Percentiles rank a stretch among this genome's conserved stretches.
These are phyloP conservation scores for Candida maris DNA, from an alignment of 805 yeast genomes.

Conservation along the genomic window DNA sequence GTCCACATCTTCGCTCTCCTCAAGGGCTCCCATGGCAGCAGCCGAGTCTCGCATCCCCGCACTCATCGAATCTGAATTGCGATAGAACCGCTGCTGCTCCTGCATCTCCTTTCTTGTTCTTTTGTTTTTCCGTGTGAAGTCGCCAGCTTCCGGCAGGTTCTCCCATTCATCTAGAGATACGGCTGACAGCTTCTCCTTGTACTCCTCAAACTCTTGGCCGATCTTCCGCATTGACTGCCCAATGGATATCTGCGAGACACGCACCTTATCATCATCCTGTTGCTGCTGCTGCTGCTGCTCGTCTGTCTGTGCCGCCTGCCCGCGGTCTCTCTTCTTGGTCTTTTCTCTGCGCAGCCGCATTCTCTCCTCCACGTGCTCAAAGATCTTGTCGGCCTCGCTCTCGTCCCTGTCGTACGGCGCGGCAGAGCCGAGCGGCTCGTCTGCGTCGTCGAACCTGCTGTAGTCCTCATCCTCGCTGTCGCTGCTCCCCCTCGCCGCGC, in stretches of 20 bases:
- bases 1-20: slow-evolving; percentile 33
- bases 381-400: slow-evolving; percentile 73
- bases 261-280: slow-evolving; percentile 8
- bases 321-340: slow-evolving; percentile 75
- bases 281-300: slow-evolving; percentile 17
- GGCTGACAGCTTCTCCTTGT: slow-evolving; percentile 56
- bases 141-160: slow-evolving; percentile 81
- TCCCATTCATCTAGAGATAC: slow-evolving; percentile 77
- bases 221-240: slow-evolving; percentile 31
- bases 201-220: slow-evolving; percentile 59
- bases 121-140: slow-evolving; percentile 76
- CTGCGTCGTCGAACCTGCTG: slow-evolving; percentile 27
- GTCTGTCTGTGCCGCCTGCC: slow-evolving; percentile 38
- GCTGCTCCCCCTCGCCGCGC: no score
- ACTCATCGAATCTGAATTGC: slow-evolving; percentile 73
- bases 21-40: slow-evolving; percentile 10
- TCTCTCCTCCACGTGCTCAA: slow-evolving; percentile 53
- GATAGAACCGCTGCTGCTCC: slow-evolving; percentile 65
- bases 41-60: slow-evolving; percentile 32
- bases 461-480: slow-evolving; percentile 32
- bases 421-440: slow-evolving; percentile 9
- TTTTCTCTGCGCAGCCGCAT: slow-evolving; percentile 48
- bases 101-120: slow-evolving; percentile 61
- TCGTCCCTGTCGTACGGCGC: slow-evolving; percentile 52
- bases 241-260: slow-evolving; percentile 18